These are phyloP conservation scores for Lyophyllum semitale DNA, from an alignment of 768 basidiomycete species.

Conservation along the genomic window DNA sequence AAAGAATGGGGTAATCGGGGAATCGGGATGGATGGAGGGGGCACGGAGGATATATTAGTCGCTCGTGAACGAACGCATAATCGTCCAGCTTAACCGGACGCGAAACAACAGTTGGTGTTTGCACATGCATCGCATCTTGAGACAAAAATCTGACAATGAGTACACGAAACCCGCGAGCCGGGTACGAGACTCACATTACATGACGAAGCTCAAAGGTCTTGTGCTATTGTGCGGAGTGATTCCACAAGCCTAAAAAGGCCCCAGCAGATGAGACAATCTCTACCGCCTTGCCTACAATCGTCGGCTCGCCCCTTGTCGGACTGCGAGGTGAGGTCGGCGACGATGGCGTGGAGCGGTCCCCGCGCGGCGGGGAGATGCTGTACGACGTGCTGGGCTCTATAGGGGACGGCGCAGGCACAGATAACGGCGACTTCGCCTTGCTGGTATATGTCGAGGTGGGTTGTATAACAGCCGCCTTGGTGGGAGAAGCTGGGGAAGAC, in stretches of 20 bases:
- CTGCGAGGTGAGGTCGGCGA: slow-evolving; percentile 14
- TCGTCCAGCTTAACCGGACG: neutral
- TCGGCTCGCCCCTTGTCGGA: slow-evolving; percentile 20
- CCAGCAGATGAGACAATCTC: slow-evolving; percentile 82
- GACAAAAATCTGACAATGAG: neutral
- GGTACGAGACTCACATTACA: slow-evolving; percentile 7
- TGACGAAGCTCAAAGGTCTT: neutral
- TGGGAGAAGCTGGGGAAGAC: slow-evolving; percentile 1
- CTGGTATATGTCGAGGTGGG: slow-evolving; percentile 16
- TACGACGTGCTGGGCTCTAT: slow-evolving; percentile 37
- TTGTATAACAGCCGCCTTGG: neutral
- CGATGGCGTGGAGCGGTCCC: slow-evolving; percentile 12
- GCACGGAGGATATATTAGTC: neutral
- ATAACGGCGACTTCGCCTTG: slow-evolving; percentile 29
- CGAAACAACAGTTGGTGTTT: neutral
- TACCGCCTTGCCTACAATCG: slow-evolving; percentile 57
- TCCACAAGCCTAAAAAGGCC: slow-evolving; percentile 67
- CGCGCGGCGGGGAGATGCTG: slow-evolving; percentile 26
- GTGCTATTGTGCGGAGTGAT: slow-evolving; percentile 1
- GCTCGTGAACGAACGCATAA: neutral
- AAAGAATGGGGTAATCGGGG: neutral
- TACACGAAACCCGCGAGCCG: neutral
- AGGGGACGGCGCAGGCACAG: slow-evolving; percentile 31
- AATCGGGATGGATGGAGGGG: neutral
- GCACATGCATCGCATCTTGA: neutral